Base-by-base conservation (phyloP, 495 filamentous ascomycete genomes). In the Hyphodiscus hymeniophilus region DNA sequence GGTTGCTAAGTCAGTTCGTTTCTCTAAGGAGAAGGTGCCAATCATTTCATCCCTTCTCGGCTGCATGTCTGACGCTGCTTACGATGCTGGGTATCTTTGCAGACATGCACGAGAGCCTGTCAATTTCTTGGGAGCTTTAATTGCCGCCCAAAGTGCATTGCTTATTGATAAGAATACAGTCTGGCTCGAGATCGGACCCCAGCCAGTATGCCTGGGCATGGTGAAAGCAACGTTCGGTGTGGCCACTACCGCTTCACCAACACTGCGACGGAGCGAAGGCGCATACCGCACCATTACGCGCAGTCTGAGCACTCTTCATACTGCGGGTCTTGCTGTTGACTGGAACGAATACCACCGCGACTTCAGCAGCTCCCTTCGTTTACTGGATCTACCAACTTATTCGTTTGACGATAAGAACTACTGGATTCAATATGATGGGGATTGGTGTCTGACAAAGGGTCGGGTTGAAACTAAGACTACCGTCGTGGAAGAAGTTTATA, bases 291-390 rank as follows among this genome's bases (percentile, higher is more conserved):
- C 76, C 2, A 66, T 94, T 0, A 71, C 74, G 0, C 63, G 62
- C 21, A 81, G 72, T 31, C 61, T 91, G 13, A 68, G 72, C 8
- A 66, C 75, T 4, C 68, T 92, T 5, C 78, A 90, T 60, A 58
- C 69, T 12, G 71, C 70, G 13, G 87, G 89, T 7, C 56, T 85
- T 34, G 76, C 83, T 21, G 61, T 92, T 48, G 65, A 79, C 62
- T 95, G 86, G 83, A 80, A 78, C 50, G 86, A 89, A 60, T 88
- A 81, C 58, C 85, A 90, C 64, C 73, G 76, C 18, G 82, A 87
- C 59, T 91, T 87, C 58, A 62, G 62, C 36, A 53, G 68, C 7
- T 74, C 68, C 15, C 77, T 79, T 32, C 70, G 76, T 26, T 71
- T 89, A 11, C 64, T 92, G 1, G 65, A 75, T 13, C 73, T 92